Conservation (phyloP, 1,284 basidiomycete species). For the Amylostereum areolatum region DNA sequence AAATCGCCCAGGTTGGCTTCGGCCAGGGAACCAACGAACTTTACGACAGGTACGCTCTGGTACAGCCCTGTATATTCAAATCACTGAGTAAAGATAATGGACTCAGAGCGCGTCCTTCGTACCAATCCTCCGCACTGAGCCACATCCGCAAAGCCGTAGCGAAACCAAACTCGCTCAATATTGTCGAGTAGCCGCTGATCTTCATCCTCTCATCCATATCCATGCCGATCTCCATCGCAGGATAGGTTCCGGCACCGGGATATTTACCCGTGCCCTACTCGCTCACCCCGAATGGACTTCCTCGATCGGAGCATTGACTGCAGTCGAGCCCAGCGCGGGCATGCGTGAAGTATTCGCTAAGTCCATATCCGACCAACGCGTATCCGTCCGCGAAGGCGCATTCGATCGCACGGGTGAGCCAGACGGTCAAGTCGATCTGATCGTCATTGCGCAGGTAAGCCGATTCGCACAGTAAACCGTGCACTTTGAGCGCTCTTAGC, state of each 20-base stretch:
- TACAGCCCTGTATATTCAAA: slow-evolving; percentile 8
- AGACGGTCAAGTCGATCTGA: slow-evolving; percentile 65
- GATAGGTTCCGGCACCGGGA: slow-evolving; percentile 69
- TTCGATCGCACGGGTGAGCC: slow-evolving; percentile 55
- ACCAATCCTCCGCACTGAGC: slow-evolving; percentile 49
- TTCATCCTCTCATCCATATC: neutral
- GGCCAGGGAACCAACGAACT: slow-evolving; percentile 66
- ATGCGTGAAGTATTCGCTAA: slow-evolving; percentile 61
- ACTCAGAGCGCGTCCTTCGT: slow-evolving; percentile 63
- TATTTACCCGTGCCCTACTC: slow-evolving; percentile 73
- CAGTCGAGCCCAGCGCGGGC: slow-evolving; percentile 69
- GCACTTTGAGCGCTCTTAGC: no score
- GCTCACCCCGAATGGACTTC: slow-evolving; percentile 50
- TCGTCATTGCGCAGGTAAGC: slow-evolving; percentile 67
- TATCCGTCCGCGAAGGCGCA: slow-evolving; percentile 50
- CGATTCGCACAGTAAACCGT: no score
- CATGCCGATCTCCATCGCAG: slow-evolving; percentile 24
- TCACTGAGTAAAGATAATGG: neutral
- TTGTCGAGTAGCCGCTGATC: neutral
- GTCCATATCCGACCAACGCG: slow-evolving; percentile 43
- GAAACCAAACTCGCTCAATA: neutral
- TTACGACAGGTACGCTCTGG: slow-evolving; percentile 53
- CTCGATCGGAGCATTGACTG: slow-evolving; percentile 45
- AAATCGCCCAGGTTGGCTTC: slow-evolving; percentile 60
- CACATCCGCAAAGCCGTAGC: slow-evolving; percentile 45